phyloP scores from a whole-genome alignment of 441 rosid species.

The Pelargonium cotyledonis region DNA sequence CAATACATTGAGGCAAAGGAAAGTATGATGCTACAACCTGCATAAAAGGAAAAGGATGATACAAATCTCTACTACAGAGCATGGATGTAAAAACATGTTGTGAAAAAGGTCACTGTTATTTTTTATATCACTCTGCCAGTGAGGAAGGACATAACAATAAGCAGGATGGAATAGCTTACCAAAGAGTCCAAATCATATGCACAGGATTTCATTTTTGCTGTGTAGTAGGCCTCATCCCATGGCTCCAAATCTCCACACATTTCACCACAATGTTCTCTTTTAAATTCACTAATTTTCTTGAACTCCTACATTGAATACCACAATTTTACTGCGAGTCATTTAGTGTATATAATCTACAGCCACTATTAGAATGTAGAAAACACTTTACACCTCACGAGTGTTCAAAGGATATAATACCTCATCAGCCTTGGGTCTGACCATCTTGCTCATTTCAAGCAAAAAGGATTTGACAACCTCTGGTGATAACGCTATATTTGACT shows the following conservation, averaged over 20 bases:
- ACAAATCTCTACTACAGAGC: not conserved
- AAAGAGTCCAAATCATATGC: slow-evolving; percentile 56
- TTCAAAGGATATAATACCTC: slow-evolving; percentile 39
- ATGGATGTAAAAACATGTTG: not conserved
- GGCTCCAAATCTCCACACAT: slow-evolving; percentile 61
- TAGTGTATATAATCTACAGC: slow-evolving; percentile 15
- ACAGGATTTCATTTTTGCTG: slow-evolving; percentile 75
- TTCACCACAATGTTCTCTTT: slow-evolving; percentile 54
- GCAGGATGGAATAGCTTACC: slow-evolving; percentile 41
- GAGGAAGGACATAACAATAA: slow-evolving; percentile 9
- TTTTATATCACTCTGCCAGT: not conserved
- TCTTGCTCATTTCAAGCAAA: slow-evolving; percentile 72
- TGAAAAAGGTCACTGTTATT: not conserved
- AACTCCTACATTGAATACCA: slow-evolving; percentile 51
- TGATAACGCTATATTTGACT: slow-evolving; percentile 81
- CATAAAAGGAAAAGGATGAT: not conserved
- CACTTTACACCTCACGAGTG: slow-evolving; percentile 4
- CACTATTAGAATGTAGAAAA: slow-evolving; percentile 10
- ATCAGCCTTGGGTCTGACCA: slow-evolving; percentile 69
- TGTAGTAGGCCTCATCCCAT: slow-evolving; percentile 91
- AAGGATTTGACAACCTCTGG: slow-evolving; percentile 73
- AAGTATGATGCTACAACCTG: slow-evolving; percentile 84
- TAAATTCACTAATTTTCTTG: slow-evolving; percentile 52
- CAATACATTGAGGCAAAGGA: slow-evolving; percentile 74
- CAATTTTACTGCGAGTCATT: slow-evolving; percentile 13